Evolutionary conservation across 2,329 filamentous ascomycete species (phyloP), one percentile per base, ranked within the genome.

Genomic region (Colletotrichum eremochloae): DNA sequence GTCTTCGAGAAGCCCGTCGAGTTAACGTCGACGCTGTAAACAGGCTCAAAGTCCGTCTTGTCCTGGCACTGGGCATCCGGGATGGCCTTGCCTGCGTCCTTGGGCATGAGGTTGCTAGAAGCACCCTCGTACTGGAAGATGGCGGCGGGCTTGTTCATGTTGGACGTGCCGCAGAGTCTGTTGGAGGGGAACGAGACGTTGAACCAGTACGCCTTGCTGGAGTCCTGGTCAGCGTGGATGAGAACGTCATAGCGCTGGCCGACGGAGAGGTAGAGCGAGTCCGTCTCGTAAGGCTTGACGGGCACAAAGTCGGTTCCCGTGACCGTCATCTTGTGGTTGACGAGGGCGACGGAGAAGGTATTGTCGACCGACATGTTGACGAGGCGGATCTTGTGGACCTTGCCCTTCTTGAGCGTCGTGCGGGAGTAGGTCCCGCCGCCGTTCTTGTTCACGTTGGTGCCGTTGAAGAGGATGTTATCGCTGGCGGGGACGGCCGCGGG

Each of bases 251-350:
- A 76, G 48, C 85, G 83, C 76, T 91, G 89, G 31, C 84, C 87
- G 65, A 92, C 84, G 40, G 86, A 89, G n/a, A 93, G 82, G 7
- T 86, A 90, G n/a, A 93, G 82, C 3, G 90, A 85, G 3, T 87
- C 83, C 0, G 90, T 91, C 4, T 87, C 83, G 77, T 92, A 93
- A 0, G 92, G 91, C 74, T 88, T 78, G 50, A 92, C 82, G 1
- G 87, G 84, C 2, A 92, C 88, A 65, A 91, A 91, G 77, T 93
- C 91, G 75, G 88, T 88, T n/a, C 90, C 85, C 66, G 93, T 89
- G 67, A 93, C 88, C 0, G 85, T 91, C 81, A 93, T 83, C 36
- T 81, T 87, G 79, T 93, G 91, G 2, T 84, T 85, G 81, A 84
- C 88, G 77, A 87, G 92, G 76, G 82, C 91, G 76, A 92, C 89